Evolutionary conservation across 352 stramenopile genomes (phyloP).

Genomic region (Pythium oligandrum): DNA sequence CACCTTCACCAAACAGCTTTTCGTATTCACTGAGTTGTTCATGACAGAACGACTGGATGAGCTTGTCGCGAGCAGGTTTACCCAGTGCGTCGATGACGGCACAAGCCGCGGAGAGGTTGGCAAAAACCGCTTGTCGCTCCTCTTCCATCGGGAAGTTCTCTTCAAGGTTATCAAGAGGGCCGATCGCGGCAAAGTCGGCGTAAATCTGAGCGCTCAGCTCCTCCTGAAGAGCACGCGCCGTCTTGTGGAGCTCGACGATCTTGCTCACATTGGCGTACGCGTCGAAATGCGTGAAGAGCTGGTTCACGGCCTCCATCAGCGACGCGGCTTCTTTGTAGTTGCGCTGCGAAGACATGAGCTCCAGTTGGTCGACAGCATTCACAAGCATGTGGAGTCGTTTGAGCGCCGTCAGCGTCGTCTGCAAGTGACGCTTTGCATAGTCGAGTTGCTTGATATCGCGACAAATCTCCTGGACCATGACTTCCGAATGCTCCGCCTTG

Average conservation of each 20-base stretch:
- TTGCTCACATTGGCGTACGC: conserved; percentile 89
- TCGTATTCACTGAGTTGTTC: conserved; percentile 66
- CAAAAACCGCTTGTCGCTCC: conserved; percentile 59
- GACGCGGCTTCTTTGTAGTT: conserved; percentile 95
- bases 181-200: conserved; percentile 86
- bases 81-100: conserved; percentile 66
- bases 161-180: conserved; percentile 64
- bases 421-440: conserved; percentile 96
- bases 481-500: conserved; percentile 94
- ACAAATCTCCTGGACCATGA: conserved; percentile 98
- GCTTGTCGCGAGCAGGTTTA: conserved; percentile 58
- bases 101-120: conserved; percentile 62
- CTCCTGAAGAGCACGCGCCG: conserved; percentile 87
- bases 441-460: conserved; percentile 98
- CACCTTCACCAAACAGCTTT: conserved; percentile 50
- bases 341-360: conserved; percentile 72
- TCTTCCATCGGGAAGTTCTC: conserved; percentile 67
- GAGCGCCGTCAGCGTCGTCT: conserved; percentile 93
- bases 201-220: conserved; percentile 87
- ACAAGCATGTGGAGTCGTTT: conserved; percentile 98
- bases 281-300: conserved; percentile 97
- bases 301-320: conserved; percentile 94
- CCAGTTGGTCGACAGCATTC: conserved; percentile 93
- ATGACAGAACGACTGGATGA: conserved; percentile 66
- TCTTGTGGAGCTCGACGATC: conserved; percentile 92